These are phyloP conservation scores for Claviceps sp. DNA, from an alignment of 2,329 filamentous ascomycete species.

Conservation along the genomic window DNA sequence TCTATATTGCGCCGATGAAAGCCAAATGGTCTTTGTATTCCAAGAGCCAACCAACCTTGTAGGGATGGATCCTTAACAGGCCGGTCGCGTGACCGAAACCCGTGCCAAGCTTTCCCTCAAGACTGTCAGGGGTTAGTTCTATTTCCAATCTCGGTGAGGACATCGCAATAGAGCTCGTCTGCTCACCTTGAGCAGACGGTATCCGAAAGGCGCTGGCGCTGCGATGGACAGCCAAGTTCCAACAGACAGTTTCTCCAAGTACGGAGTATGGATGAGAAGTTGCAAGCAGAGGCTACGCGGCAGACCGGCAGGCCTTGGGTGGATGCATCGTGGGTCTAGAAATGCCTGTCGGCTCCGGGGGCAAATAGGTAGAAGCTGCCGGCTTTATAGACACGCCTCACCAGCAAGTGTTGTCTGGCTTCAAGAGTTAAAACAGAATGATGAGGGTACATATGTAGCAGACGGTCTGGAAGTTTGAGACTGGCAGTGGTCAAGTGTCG, in stretches of 20 bases:
- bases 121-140: neutral
- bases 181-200: neutral
- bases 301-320: neutral
- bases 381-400: neutral
- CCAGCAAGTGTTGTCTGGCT: neutral
- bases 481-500: neutral
- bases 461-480: neutral
- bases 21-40: neutral
- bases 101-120: neutral
- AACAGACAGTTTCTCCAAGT: neutral
- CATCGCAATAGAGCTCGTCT: slow-evolving; percentile 2
- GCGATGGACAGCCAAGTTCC: neutral
- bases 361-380: neutral
- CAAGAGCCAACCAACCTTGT: slow-evolving; percentile 2
- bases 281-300: neutral
- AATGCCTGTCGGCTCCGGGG: neutral
- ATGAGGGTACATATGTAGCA: neutral
- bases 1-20: neutral
- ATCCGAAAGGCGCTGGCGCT: neutral
- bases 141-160: neutral
- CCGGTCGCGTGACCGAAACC: slow-evolving; percentile 10
- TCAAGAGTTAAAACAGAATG: neutral
- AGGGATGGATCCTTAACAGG: slow-evolving; percentile 4
- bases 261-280: neutral
- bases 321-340: slow-evolving; percentile 2